A percentile compares a stretch with the other conserved stretches of the same genome.
phyloP scores from a whole-genome alignment of 1,284 basidiomycete species.

The Cryptococcus maquisensis region DNA sequence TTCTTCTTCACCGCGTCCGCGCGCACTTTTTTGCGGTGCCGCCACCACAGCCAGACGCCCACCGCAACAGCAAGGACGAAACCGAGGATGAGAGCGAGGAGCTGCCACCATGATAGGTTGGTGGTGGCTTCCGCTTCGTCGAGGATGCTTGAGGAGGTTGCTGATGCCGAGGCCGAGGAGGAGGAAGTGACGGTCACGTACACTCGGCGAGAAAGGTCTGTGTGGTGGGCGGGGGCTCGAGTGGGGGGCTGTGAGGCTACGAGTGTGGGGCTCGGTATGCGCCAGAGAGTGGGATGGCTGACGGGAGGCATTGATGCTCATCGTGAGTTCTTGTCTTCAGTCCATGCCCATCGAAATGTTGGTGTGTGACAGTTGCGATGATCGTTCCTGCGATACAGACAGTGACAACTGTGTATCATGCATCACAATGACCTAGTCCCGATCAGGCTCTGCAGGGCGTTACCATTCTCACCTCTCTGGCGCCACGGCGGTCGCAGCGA shows the following conservation, averaged over 20 bases:
- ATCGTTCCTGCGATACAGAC: too few relatives aligned
- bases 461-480: too few relatives aligned
- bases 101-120: slow-evolving; percentile 36
- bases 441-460: too few relatives aligned
- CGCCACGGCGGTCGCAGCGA: too few relatives aligned
- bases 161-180: not conserved
- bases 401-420: too few relatives aligned
- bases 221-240: not conserved
- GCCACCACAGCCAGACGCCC: slow-evolving; percentile 19
- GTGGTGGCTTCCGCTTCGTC: slow-evolving; percentile 18
- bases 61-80: slow-evolving; percentile 16
- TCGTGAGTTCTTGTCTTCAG: slow-evolving; percentile 1
- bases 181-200: not conserved
- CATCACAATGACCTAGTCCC: too few relatives aligned
- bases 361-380: too few relatives aligned
- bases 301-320: slow-evolving; percentile 14
- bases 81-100: slow-evolving; percentile 26
- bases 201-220: not conserved
- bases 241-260: not conserved
- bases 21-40: slow-evolving; percentile 14
- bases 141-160: slow-evolving; percentile 7
- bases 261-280: too few relatives aligned
- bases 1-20: slow-evolving; percentile 7
- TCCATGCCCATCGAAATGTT: not conserved
- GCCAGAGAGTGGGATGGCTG: not conserved